These are phyloP conservation scores for Phoma sp. DNA, from an alignment of 2,329 filamentous ascomycete species.

Conservation along the genomic window DNA sequence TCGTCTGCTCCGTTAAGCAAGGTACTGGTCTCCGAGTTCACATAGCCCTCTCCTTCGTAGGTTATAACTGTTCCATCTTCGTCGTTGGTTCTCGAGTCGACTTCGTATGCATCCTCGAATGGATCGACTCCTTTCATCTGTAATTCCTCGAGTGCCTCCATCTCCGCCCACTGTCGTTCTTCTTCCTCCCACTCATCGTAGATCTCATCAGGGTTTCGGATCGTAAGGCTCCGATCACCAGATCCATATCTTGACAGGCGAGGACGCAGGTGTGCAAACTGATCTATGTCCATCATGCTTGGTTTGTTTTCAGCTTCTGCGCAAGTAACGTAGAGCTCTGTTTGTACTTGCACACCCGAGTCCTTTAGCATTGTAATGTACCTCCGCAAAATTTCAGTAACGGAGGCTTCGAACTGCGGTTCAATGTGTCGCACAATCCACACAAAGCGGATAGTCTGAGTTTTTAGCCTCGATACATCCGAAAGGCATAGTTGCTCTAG, in stretches of 20 bases:
- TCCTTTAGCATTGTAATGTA: conserved; percentile 26
- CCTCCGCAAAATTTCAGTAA: conserved; percentile 22
- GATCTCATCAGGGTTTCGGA: conserved; percentile 34
- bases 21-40: conserved; percentile 29
- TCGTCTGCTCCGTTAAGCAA: conserved; percentile 24
- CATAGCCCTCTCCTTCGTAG: conserved; percentile 15
- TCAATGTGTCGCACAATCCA: conserved; percentile 37
- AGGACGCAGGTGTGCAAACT: conserved; percentile 34
- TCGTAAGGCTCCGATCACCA: conserved; percentile 18
- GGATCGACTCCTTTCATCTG: conserved; percentile 18
- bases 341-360: conserved; percentile 23
- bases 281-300: conserved; percentile 22
- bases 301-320: conserved; percentile 7
- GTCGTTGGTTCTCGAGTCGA: background rate
- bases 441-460: conserved; percentile 27
- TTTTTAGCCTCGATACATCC: conserved; percentile 3
- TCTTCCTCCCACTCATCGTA: conserved; percentile 30
- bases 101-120: conserved; percentile 6
- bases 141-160: conserved; percentile 11
- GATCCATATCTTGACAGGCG: conserved; percentile 1
- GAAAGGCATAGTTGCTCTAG: conserved; percentile 30
- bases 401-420: conserved; percentile 31
- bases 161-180: conserved; percentile 22
- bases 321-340: conserved; percentile 32
- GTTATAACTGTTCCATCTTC: background rate